Base-by-base conservation (phyloP, 768 basidiomycete species). In the Tricholoma terreum region DNA sequence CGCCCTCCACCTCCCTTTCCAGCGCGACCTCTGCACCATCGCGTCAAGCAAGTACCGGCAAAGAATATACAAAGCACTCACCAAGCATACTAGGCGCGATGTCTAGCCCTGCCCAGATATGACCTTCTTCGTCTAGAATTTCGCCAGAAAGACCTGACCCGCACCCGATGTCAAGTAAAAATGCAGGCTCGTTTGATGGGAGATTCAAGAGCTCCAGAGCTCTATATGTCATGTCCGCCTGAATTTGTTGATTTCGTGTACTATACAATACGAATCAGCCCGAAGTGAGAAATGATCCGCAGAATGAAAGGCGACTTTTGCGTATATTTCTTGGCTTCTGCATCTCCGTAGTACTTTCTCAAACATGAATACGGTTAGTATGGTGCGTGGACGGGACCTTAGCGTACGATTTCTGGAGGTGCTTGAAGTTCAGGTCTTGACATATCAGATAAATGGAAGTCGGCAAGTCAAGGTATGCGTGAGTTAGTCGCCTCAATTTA, bases 81-180 rank as follows among this genome's bases (percentile, higher is more conserved):
- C 94, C 92, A 30, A 99, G 84, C 97, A 99, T 99, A 62, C 92
- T 94, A 1, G 96, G 96, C 0, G 94, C 87, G 55, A 98, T 88
- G 68, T 99, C 97, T 3, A 94, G 85, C 6, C 97, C 97, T 0
- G 89, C 81, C 97, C 97, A 99, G 19, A 85, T 71, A 68, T 98
- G 87, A 0, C 97, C 95, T 65, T 92, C 87, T 65, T 98, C 94
- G 59, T 96, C 94, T 52, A 99, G 76, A 64, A 98, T 94, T 75
- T 98, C 95, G 1, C 97, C 97, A 21, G 92, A 94, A 17, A 99
- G 73, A 2, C 97, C 97, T n/a, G 90, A 93, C 15, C 97, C 97
- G 66, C 95, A 98, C 2, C 97, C 97, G 56, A 99, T 94, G 69
- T 99, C 97, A 33, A 98, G 82, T 14, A 99, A 75, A 66, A 90